Conservation (phyloP, 805 yeast species). For the Metschnikowia vanudenii region DNA sequence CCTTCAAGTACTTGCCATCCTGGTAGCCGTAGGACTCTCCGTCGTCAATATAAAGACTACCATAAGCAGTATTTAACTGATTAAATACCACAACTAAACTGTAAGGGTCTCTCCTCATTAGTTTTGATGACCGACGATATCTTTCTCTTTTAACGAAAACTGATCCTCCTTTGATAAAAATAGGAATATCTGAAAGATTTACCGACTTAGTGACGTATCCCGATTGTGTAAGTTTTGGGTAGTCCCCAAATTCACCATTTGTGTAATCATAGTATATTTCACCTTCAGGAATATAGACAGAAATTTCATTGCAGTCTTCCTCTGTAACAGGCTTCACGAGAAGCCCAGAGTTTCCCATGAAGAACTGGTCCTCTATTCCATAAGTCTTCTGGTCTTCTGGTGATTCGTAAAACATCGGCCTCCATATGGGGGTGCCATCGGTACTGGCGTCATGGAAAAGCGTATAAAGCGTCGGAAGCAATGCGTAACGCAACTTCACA, state of each 20-base stretch:
- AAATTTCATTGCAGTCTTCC: constrained; percentile 42
- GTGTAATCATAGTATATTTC: constrained; percentile 57
- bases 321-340: constrained; percentile 78
- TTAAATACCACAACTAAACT: constrained; percentile 65
- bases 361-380: constrained; percentile 79
- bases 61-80: constrained; percentile 49
- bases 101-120: constrained; percentile 79
- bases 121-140: constrained; percentile 72
- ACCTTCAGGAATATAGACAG: constrained; percentile 53
- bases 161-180: constrained; percentile 75
- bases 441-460: constrained; percentile 63
- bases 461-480: constrained; percentile 80
- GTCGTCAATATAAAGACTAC: constrained; percentile 75
- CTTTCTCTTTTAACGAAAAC: constrained; percentile 67
- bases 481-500: constrained; percentile 65
- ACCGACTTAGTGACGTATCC: constrained; percentile 43
- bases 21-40: constrained; percentile 67
- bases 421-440: constrained; percentile 67
- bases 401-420: constrained; percentile 60
- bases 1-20: constrained; percentile 48
- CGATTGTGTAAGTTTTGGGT: neutral
- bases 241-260: constrained; percentile 26
- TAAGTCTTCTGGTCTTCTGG: constrained; percentile 49
- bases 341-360: constrained; percentile 66
- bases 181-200: constrained; percentile 63